Base-by-base conservation (phyloP, 495 filamentous ascomycete species). In the Hypoxylon perforatum region DNA sequence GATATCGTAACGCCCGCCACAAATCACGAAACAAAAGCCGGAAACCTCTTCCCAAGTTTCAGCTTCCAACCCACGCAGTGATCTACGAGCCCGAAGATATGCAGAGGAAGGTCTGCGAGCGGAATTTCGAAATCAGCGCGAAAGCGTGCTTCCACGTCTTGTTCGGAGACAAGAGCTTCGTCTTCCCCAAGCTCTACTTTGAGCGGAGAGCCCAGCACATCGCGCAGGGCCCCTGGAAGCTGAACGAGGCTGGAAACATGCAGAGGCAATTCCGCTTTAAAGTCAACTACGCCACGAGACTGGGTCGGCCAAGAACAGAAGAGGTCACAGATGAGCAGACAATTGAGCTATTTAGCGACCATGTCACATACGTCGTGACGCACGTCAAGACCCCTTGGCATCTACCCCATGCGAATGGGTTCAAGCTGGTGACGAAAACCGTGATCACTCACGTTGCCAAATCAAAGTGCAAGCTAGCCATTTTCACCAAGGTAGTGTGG, bases 131-230 rank as follows among this genome's bases (percentile, higher is more conserved):
- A 58, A 84, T 98, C 51, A 94, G 90, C 63, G 87, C 95, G 14
- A 97, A 98, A 75, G 92, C 93, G 1, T 84, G 97, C 30, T 98
- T 97, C 76, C 95, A 98, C 71, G 90, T 97, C 9, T 84, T 99
- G 55, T 98, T 97, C 70, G 95, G 95, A 25, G 95, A 99, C 74
- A 96, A 92, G 76, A 94, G 91, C 78, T 90, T 92, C 41, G 88
- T 99, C 33, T 98, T 96, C 83, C 94, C 96, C 70, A 88, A 92
- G 64, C 82, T 98, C 18, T 93, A 97, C 70, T 89, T 92, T 68
- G 92, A 96, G 76, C 86, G 92, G 52, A 86, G 88, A 75, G 93
- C 92, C 14, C 85, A 88, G 76, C 85, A 91, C 84, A 86, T 84
- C 67, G 87, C 89, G n/a, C 96, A 97, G 78, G 89, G 90, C 1